Percentiles rank a stretch among this genome's conserved stretches.
Evolutionary conservation across 1,284 basidiomycete species (phyloP).

Genomic region (Fomes fomentarius): DNA sequence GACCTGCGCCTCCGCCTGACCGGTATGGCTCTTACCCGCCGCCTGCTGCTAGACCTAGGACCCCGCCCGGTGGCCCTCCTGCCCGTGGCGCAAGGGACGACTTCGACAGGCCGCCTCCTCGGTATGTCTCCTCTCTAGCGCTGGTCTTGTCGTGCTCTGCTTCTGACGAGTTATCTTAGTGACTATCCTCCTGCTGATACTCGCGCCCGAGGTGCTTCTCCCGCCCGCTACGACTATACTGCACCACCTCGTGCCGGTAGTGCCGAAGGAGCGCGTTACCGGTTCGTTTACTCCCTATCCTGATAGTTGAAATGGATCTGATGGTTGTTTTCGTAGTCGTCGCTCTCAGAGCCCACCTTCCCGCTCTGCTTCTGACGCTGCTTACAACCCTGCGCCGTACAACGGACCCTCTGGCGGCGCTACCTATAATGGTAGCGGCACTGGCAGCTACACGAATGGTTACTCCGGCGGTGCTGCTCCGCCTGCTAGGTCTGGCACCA

Average conservation of each 20-base stretch:
- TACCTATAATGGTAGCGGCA: slow-evolving; percentile 45
- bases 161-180: slow-evolving; percentile 35
- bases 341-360: slow-evolving; percentile 70
- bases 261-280: slow-evolving; percentile 50
- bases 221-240: slow-evolving; percentile 61
- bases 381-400: slow-evolving; percentile 41
- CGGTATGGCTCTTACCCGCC: slow-evolving; percentile 42
- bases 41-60: slow-evolving; percentile 44
- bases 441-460: slow-evolving; percentile 44
- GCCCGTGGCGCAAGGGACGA: slow-evolving; percentile 47
- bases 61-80: slow-evolving; percentile 46
- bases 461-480: slow-evolving; percentile 46
- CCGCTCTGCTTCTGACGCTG: slow-evolving; percentile 40
- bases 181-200: slow-evolving; percentile 49
- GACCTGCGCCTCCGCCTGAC: slow-evolving; percentile 42
- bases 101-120: slow-evolving; percentile 46
- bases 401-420: slow-evolving; percentile 49
- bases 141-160: slow-evolving; percentile 1
- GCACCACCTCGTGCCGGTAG: slow-evolving; percentile 45
- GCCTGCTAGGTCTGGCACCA: slow-evolving; percentile 39
- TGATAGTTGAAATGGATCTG: background rate
- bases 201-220: slow-evolving; percentile 60
- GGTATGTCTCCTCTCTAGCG: slow-evolving; percentile 40
- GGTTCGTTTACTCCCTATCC: slow-evolving; percentile 42
- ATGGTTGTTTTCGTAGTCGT: slow-evolving; percentile 47